Evolutionary conservation across 2,329 filamentous ascomycete genomes (phyloP).

Genomic region (Fusarium duplospermum): DNA sequence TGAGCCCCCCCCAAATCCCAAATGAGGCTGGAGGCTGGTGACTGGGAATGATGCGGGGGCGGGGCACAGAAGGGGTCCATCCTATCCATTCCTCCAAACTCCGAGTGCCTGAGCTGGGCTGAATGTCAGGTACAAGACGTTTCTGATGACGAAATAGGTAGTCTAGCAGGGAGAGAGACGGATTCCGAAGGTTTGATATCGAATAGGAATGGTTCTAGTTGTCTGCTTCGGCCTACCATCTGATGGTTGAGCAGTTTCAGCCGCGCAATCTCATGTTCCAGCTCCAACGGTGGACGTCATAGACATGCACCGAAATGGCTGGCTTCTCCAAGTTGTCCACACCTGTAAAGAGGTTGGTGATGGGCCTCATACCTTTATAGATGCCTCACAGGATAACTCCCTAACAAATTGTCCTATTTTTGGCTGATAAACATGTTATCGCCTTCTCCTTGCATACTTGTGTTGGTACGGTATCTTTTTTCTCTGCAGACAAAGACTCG

Average conservation of each 20-base stretch:
- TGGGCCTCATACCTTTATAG: not conserved
- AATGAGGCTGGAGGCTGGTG: slow-evolving; percentile 30
- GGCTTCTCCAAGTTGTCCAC: not conserved
- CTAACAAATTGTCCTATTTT: not conserved
- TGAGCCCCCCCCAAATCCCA: slow-evolving; percentile 15
- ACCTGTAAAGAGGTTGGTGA: not conserved
- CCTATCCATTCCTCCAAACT: slow-evolving; percentile 4
- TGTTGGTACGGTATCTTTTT: not conserved
- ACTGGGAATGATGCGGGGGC: slow-evolving; percentile 41
- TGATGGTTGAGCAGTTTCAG: not conserved
- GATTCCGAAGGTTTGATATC: not conserved
- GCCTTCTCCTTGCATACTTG: not conserved
- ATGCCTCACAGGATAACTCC: not conserved
- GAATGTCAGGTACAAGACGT: not conserved
- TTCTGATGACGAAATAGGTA: slow-evolving; percentile 5
- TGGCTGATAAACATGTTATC: not conserved
- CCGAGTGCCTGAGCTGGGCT: not conserved
- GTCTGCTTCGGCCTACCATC: not conserved
- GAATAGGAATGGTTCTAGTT: not conserved
- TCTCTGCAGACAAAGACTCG: not conserved
- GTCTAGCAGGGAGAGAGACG: not conserved
- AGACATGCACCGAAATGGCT: not conserved
- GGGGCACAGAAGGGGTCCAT: slow-evolving; percentile 34
- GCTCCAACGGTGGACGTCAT: not conserved
- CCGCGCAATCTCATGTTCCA: not conserved